Base-by-base conservation (phyloP, 139 green algal species). In the Tetradesmus lagerheimii region DNA sequence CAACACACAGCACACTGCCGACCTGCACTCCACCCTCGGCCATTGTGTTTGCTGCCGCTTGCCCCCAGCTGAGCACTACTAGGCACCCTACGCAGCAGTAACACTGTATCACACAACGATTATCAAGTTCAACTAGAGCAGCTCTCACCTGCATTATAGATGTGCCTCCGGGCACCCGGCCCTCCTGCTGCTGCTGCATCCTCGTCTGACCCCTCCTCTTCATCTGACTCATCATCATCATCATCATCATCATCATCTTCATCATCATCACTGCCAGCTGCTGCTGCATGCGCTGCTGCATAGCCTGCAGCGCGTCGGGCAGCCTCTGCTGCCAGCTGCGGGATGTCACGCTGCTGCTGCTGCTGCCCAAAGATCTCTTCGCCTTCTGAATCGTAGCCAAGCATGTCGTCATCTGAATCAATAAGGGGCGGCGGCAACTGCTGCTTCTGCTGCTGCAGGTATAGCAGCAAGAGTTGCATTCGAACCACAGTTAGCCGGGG, bases 181-280 rank as follows among this genome's bases (percentile, higher is more conserved):
- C 79, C 80, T n/a, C 37, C 47, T 66, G 86, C 80, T 20, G 15
- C 74, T 83, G 66, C 84, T 31, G 4, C 53, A 67, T 74, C 62
- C 5, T 62, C 82, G 35, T 76, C 81, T 31, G 64, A 41, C 12
- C n/a, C n/a, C 31, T 11, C 53, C 81, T 74, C 62, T 6, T 62
- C 82, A 50, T 76, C 81, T 31, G 64, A 41, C 12, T 53, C 57
- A 66, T 53, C 85, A 38, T 76, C 35, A 8, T 77, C 82, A 34
- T 85, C 89, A 0, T 85, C 76, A 0, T 91, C 87, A 2, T 92
- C 89, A 27, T 89, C 85, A 0, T 91, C 90, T 2, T 91, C 91
- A 8, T 83, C 87, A 34, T 78, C 81, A 34, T 31, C 31, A 45
- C 84, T 78, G 4, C 34, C 83, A 74, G 57, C 83, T 62, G 71